Base-by-base conservation (phyloP, 2,329 filamentous ascomycete genomes). In the Sporothrix luriei region DNA sequence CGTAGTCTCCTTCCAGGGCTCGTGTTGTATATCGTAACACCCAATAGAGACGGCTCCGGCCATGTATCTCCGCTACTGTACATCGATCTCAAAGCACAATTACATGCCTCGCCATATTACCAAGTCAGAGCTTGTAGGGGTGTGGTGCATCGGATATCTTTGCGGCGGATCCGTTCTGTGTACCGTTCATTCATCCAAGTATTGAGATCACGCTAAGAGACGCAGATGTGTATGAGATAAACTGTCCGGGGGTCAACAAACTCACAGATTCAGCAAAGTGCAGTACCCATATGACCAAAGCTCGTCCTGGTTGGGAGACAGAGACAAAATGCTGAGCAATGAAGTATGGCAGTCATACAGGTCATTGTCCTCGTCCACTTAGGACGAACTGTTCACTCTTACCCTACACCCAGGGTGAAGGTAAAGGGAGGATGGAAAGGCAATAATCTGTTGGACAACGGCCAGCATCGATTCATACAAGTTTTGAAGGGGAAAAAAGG, bases 141-240 rank as follows among this genome's bases (percentile, higher is more conserved):
- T 7, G 38, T 7, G 5, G n/a, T 61, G 57, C n/a, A 11, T 40
- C n/a, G 38, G 13, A 46, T 46, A 57, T 38, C 54, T 46, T 11
- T 61, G 11, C 26, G 4, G n/a, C n/a, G 19, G 54, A 38, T 29
- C 16, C n/a, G n/a, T n/a, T n/a, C n/a, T 46, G n/a, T 16, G 54
- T 29, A n/a, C 26, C 40, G 57, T 43, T 59, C 57, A 16, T 33
- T 16, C 46, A 61, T 46, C 16, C 38, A 29, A n/a, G n/a, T 7
- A 19, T 3, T 51, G 61, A 49, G 61, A 65, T 51, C 61, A 26
- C 24, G 38, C 19, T 9, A 62, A 46, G 57, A 21, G 21, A 11
- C 38, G 16, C 38, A n/a, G 38, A 62, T n/a, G n/a, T 62, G 38
- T 16, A 46, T 62, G 57, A 62, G 38, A 62, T 49, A 65, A 65